phyloP scores from a whole-genome alignment of 768 basidiomycete genomes.

The Amanita rimosa region DNA sequence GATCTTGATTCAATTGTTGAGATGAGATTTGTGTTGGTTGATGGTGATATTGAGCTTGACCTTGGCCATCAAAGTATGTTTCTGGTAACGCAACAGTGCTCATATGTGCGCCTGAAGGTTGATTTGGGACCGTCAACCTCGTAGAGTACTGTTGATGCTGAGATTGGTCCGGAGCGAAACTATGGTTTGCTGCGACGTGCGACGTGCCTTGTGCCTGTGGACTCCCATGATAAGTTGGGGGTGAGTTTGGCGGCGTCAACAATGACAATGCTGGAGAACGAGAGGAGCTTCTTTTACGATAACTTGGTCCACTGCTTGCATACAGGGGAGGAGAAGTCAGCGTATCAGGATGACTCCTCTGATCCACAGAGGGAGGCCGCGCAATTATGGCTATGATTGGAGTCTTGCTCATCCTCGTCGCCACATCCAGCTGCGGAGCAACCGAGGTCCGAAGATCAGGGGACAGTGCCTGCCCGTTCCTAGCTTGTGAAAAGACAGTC shows the following conservation, averaged over 20 bases:
- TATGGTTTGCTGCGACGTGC: neutral
- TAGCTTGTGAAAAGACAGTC: neutral
- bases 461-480: no score
- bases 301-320: slow-evolving; percentile 2
- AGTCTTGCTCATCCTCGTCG: neutral
- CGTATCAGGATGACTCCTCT: neutral
- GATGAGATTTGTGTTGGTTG: neutral
- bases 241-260: slow-evolving; percentile 8
- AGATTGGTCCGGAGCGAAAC: neutral
- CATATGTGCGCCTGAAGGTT: neutral
- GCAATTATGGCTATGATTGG: slow-evolving; percentile 4
- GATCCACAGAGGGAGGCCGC: slow-evolving; percentile 1
- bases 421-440: slow-evolving; percentile 3
- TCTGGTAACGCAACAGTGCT: neutral
- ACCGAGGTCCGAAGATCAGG: no score
- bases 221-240: neutral
- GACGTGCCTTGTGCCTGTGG: neutral
- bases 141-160: neutral
- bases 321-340: slow-evolving; percentile 10
- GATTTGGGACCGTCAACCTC: neutral
- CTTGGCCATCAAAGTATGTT: neutral
- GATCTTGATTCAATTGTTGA: neutral
- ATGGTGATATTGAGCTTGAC: neutral
- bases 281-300: slow-evolving; percentile 7
- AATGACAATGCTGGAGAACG: slow-evolving; percentile 9